A percentile compares a stretch with the other conserved stretches of the same genome.
phyloP scores from a whole-genome alignment of 768 basidiomycete species.

The Panellus pusillus region DNA sequence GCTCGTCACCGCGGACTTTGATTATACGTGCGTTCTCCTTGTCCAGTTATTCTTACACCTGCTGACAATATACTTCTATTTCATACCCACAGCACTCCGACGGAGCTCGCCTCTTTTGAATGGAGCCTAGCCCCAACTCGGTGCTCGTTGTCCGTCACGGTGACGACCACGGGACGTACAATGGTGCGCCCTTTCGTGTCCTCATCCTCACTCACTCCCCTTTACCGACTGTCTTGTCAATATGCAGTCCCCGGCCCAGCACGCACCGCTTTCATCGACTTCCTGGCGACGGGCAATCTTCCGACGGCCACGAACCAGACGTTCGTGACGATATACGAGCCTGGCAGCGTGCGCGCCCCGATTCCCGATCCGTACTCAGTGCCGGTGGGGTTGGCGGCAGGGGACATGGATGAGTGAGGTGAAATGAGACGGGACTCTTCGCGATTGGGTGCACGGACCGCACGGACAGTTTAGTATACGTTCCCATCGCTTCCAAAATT shows the following conservation, averaged over 20 bases:
- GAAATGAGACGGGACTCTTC: no score
- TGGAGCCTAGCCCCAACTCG: conserved; percentile 2
- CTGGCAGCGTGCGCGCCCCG: conserved; percentile 1
- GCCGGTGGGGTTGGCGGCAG: conserved; percentile 1
- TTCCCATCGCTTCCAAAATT: no score
- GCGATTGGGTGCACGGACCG: no score
- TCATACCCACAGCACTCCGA: conserved; percentile 3
- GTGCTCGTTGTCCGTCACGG: conserved; percentile 12
- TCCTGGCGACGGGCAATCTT: conserved; percentile 6
- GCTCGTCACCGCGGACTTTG: conserved; percentile 12
- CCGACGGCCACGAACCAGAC: conserved; percentile 3
- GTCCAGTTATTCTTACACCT: background rate
- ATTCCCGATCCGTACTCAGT: conserved; percentile 8
- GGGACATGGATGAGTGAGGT: conserved; percentile 1
- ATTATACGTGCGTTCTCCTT: conserved; percentile 4
- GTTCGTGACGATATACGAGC: conserved; percentile 7
- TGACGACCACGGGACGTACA: conserved; percentile 27
- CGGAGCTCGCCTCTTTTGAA: conserved; percentile 3
- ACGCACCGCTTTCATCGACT: conserved; percentile 3
- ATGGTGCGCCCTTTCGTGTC: conserved; percentile 4
- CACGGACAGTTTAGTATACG: no score
- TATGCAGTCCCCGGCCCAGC: conserved; percentile 6
- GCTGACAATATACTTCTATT: no score
- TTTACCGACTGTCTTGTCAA: background rate
- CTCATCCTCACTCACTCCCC: background rate